These are phyloP conservation scores for Malus sylvestris DNA, from an alignment of 306 rosid genomes.

Conservation along the genomic window DNA sequence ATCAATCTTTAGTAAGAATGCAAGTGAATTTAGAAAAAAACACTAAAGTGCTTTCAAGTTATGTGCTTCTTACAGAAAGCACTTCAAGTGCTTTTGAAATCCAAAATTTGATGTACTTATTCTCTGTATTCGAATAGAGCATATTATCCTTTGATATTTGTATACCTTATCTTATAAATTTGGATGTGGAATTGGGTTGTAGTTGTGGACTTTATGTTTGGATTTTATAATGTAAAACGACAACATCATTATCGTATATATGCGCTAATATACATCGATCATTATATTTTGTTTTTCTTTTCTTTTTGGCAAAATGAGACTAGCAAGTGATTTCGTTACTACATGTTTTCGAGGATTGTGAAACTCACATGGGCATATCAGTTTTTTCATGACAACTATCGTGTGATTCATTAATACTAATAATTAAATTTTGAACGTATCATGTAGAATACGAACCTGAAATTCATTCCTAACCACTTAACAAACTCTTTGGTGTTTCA, in stretches of 20 bases:
- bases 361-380: too few relatives aligned
- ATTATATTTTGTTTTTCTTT: constrained; percentile 4
- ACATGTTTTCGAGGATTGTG: too few relatives aligned
- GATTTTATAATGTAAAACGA: constrained; percentile 39
- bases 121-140: constrained; percentile 27
- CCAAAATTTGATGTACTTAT: constrained; percentile 17
- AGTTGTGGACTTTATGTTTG: constrained; percentile 21
- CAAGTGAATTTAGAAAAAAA: too few relatives aligned
- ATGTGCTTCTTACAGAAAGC: too few relatives aligned
- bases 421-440: accelerated
- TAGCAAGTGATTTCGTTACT: too few relatives aligned
- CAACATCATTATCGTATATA: constrained; percentile 40
- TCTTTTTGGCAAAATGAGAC: too few relatives aligned
- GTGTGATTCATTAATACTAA: too few relatives aligned
- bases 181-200: constrained; percentile 17
- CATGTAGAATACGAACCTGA: too few relatives aligned
- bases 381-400: accelerated
- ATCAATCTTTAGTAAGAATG: too few relatives aligned
- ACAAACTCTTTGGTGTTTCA: not conserved
- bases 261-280: constrained; percentile 16
- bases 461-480: too few relatives aligned
- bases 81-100: too few relatives aligned
- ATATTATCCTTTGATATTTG: constrained; percentile 17
- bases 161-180: constrained; percentile 35
- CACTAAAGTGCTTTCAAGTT: too few relatives aligned